Evolutionary conservation across 352 stramenopile genomes (phyloP).

Genomic region (Labyrinthula sp.): DNA sequence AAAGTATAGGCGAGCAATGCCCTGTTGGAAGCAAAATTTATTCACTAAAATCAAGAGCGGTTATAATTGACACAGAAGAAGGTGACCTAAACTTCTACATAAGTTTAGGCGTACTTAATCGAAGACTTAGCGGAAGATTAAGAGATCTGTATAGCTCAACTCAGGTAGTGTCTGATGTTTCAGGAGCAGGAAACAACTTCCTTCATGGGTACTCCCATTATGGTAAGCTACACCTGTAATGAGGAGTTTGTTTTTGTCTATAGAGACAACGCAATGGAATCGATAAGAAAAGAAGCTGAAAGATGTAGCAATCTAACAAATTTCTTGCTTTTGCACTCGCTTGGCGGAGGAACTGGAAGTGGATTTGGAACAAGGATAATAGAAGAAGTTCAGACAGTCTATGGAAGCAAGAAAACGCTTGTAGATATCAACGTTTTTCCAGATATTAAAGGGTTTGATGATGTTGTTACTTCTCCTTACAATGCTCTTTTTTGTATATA

Average conservation of each 20-base stretch:
- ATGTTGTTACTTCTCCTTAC: constrained; percentile 73
- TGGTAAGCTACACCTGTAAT: too few species aligned
- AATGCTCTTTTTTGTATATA: constrained; percentile 48
- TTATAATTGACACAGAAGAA: constrained; percentile 76
- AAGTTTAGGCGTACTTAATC: constrained; percentile 50
- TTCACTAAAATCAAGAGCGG: constrained; percentile 44
- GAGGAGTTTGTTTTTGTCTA: too few species aligned
- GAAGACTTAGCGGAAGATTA: constrained; percentile 52
- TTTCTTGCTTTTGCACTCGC: constrained; percentile 71
- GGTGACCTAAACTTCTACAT: too few species aligned
- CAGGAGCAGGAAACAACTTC: constrained; percentile 61
- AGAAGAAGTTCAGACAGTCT: constrained; percentile 36
- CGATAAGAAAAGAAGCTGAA: constrained; percentile 48
- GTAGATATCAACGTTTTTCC: constrained; percentile 4
- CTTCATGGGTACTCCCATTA: constrained; percentile 64
- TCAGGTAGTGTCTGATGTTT: constrained; percentile 40
- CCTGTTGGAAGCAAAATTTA: constrained; percentile 7
- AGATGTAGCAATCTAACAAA: constrained; percentile 65
- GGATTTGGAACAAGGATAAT: constrained; percentile 67
- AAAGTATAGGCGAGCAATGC: constrained; percentile 39
- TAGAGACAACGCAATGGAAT: constrained; percentile 48
- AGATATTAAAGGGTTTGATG: constrained; percentile 51
- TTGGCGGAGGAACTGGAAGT: constrained; percentile 67
- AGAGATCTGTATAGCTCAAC: constrained; percentile 62
- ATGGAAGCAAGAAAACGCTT: constrained; percentile 10